Base-by-base conservation (phyloP, 208 protist species). In the Leishmania martiniquensis region DNA sequence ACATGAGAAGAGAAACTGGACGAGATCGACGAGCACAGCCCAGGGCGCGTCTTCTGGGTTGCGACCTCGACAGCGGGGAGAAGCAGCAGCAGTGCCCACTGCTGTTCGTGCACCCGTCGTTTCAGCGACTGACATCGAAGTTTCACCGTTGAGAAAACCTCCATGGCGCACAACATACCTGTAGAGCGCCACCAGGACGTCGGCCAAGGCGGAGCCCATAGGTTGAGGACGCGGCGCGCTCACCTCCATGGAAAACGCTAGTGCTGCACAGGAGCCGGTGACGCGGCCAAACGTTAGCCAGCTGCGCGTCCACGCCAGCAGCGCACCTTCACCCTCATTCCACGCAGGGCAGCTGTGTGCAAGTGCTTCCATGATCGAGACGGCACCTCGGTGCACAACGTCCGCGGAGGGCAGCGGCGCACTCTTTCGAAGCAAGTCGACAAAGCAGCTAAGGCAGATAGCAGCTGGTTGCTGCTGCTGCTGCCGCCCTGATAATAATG, bases 1-100 rank as follows among this genome's bases (percentile, higher is more conserved):
- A 4, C 54, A 66, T 0, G 80, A 72, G 45, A 79, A 84, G 39
- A 80, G 39, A 25, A 84, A 72, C 59, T 72, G 59, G 7, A 47
- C 74, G 17, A 84, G 80, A 13, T 84, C 80, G 3, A 77, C 39
- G 32, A 80, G 77, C 42, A 68, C 75, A n/a, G 51, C 32, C 55
- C 75, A 57, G 49, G 57, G 45, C 25, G 22, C 45, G 0, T 42
- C 72, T 47, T 63, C n/a, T 22, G 47, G n/a, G 47, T 57, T 47
- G 29, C 45, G 63, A 69, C 39, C 37, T 25, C 12, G 34, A 69
- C 22, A 49, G 34, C 39, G 20, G 39, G 34, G 39, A 15, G 63
- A 45, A 45, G 45, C 45, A 44, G 13, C 45, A 51, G 67, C 47
- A 29, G 67, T 44, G 12, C 15, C 68, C 22, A 37, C 20, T n/a